Percentiles rank a stretch among this genome's conserved stretches.
Evolutionary conservation across 768 basidiomycete genomes (phyloP).

Genomic region (Podaxis rugospora): DNA sequence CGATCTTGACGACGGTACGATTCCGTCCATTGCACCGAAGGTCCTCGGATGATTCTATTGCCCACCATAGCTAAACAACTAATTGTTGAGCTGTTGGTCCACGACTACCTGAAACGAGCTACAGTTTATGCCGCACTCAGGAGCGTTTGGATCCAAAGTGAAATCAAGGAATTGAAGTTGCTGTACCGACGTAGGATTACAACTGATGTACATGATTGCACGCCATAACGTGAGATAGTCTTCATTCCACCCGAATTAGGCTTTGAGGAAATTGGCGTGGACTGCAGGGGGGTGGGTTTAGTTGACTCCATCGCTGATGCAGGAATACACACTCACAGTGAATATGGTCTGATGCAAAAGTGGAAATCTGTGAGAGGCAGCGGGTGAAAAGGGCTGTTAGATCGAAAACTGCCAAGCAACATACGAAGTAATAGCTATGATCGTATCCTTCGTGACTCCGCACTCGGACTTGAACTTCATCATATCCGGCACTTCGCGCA

Average conservation of each 20-base stretch:
- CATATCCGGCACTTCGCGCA: conserved; percentile 67
- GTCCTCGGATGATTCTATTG: background rate
- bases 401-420: conserved; percentile 12
- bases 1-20: conserved; percentile 52
- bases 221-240: background rate
- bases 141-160: conserved; percentile 63
- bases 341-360: conserved; percentile 86
- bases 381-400: background rate
- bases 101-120: conserved; percentile 52
- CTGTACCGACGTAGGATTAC: conserved; percentile 56
- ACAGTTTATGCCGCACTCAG: conserved; percentile 60
- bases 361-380: conserved; percentile 61
- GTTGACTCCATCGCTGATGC: conserved; percentile 12
- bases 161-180: conserved; percentile 54
- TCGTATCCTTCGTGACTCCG: conserved; percentile 82
- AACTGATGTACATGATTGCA: conserved; percentile 9
- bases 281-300: conserved; percentile 36
- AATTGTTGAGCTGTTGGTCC: conserved; percentile 56
- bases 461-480: conserved; percentile 73
- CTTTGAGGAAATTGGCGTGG: conserved; percentile 86
- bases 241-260: conserved; percentile 27
- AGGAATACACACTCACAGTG: conserved; percentile 54
- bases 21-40: background rate
- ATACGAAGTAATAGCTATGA: conserved; percentile 84
- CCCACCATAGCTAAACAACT: conserved; percentile 47